phyloP scores from a whole-genome alignment of 768 basidiomycete genomes.

The Termitomyces sp. region DNA sequence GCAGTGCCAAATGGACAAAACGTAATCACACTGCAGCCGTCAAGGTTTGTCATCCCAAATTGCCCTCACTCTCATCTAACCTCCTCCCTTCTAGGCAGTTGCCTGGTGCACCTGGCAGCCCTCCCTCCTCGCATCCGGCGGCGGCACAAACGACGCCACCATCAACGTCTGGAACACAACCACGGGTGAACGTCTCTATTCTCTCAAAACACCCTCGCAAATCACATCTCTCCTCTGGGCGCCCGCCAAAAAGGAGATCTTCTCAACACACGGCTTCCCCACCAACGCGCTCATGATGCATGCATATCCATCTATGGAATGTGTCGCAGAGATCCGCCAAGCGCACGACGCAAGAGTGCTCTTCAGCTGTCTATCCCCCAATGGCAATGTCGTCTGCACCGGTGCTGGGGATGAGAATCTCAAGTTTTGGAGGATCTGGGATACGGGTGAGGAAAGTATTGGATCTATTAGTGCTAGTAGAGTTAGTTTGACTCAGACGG shows the following conservation, averaged over 20 bases:
- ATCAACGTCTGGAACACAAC: conserved; percentile 89
- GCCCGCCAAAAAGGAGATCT: conserved; percentile 80
- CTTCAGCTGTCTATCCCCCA: conserved; percentile 79
- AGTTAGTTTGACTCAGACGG: too few relatives aligned
- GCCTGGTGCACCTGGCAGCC: conserved; percentile 99
- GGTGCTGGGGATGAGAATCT: conserved; percentile 94
- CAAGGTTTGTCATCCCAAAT: conserved; percentile 38
- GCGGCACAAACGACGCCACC: conserved; percentile 90
- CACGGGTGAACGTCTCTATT: conserved; percentile 87
- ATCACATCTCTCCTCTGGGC: conserved; percentile 90
- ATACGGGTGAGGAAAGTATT: conserved; percentile 39
- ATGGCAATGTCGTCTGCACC: conserved; percentile 87
- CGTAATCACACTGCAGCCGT: conserved; percentile 87
- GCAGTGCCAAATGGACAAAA: conserved; percentile 84
- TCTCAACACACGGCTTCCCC: conserved; percentile 94
- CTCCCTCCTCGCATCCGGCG: conserved; percentile 85
- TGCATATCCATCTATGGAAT: conserved; percentile 78
- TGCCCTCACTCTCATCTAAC: not conserved
- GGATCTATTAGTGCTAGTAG: too few relatives aligned
- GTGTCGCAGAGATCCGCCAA: conserved; percentile 79
- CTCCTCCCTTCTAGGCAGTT: conserved; percentile 58
- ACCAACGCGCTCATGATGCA: conserved; percentile 80
- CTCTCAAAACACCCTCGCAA: conserved; percentile 82
- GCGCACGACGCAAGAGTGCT: conserved; percentile 92
- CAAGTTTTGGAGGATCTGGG: conserved; percentile 94